Evolutionary conservation across 2,329 filamentous ascomycete genomes (phyloP).

Genomic region (Paecilomyces sp.): DNA sequence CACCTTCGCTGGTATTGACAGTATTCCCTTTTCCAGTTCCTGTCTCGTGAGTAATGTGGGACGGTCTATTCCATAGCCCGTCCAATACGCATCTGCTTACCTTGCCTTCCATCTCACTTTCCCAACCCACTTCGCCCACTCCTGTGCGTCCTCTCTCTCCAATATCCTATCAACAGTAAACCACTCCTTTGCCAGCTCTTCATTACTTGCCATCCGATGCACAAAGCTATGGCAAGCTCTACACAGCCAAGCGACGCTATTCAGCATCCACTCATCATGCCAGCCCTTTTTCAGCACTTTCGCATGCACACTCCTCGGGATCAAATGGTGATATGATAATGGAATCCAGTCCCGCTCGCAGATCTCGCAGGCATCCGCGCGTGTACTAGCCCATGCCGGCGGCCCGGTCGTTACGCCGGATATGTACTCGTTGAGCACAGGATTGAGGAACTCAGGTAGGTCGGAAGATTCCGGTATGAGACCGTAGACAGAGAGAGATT

Average conservation of each 20-base stretch:
- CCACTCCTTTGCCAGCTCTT: constrained; percentile 66
- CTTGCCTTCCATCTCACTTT: constrained; percentile 65
- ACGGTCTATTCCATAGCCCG: too few species aligned
- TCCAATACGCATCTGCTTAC: constrained; percentile 16
- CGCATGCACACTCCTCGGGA: constrained; percentile 69
- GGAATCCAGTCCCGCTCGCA: constrained; percentile 68
- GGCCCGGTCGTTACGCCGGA: constrained; percentile 52
- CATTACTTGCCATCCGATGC: constrained; percentile 66
- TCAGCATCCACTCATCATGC: constrained; percentile 67
- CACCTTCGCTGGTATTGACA: too few species aligned
- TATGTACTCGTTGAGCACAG: constrained; percentile 59
- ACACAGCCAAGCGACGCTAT: constrained; percentile 81
- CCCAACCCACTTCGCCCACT: constrained; percentile 66
- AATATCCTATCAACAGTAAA: constrained; percentile 67
- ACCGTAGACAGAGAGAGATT: constrained; percentile 62
- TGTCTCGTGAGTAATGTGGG: too few species aligned
- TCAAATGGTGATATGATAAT: constrained; percentile 77
- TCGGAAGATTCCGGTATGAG: constrained; percentile 47
- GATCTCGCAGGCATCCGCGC: constrained; percentile 61
- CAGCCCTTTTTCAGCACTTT: constrained; percentile 71
- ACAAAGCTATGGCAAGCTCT: constrained; percentile 78
- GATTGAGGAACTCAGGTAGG: constrained; percentile 51
- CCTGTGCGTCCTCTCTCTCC: constrained; percentile 62
- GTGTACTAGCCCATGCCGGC: constrained; percentile 55
- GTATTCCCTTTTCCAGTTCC: too few species aligned